These are phyloP conservation scores for Aspergillus haitiensis DNA, from an alignment of 495 filamentous ascomycete species.

Conservation along the genomic window DNA sequence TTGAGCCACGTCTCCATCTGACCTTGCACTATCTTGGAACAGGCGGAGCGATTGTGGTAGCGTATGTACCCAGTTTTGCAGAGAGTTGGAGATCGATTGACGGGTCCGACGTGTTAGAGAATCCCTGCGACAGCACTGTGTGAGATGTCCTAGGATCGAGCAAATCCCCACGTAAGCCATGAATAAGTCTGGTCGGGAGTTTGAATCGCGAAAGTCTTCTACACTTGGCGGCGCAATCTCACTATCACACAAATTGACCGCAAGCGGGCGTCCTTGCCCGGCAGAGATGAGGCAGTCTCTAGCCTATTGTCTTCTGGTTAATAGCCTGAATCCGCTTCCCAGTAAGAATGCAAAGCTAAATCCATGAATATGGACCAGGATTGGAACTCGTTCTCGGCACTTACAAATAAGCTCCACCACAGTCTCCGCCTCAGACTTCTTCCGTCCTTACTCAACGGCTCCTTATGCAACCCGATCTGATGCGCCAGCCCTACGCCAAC, in stretches of 20 bases:
- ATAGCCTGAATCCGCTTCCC: no score
- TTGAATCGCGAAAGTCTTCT: conserved; percentile 27
- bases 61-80: conserved; percentile 26
- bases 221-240: conserved; percentile 24
- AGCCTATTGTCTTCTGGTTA: conserved; percentile 16
- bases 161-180: conserved; percentile 30
- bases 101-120: conserved; percentile 21
- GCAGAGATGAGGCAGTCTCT: conserved; percentile 32
- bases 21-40: conserved; percentile 6
- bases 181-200: conserved; percentile 21
- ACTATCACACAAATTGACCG: conserved; percentile 27
- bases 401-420: conserved; percentile 34
- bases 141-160: conserved; percentile 29
- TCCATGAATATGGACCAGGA: no score
- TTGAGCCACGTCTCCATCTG: background rate
- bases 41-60: conserved; percentile 25
- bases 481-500: conserved; percentile 30
- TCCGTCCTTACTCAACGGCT: conserved; percentile 21
- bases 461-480: conserved; percentile 32
- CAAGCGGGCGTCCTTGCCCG: conserved; percentile 29
- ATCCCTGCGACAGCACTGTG: conserved; percentile 25
- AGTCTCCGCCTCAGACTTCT: conserved; percentile 26
- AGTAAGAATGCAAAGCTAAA: no score
- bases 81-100: conserved; percentile 24
- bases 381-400: background rate